These are phyloP conservation scores for Anisodus tanguticus DNA, from an alignment of 257 asterid species.

Conservation along the genomic window DNA sequence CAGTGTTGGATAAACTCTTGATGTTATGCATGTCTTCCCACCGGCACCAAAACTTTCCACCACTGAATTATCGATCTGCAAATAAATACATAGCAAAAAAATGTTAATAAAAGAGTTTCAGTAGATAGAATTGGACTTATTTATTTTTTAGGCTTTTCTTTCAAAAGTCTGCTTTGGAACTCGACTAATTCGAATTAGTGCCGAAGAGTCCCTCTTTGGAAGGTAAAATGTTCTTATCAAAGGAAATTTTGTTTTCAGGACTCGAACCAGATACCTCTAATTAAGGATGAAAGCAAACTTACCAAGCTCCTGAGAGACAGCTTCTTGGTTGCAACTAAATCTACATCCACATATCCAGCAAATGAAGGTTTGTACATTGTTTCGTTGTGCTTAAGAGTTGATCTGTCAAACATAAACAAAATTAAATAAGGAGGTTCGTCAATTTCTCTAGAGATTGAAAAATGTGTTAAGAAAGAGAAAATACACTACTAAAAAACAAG, in stretches of 20 bases:
- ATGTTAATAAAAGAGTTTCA: background rate
- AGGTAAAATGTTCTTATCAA: no score
- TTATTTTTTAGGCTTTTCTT: background rate
- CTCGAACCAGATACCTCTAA: background rate
- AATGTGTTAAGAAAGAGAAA: background rate
- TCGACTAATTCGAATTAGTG: no score
- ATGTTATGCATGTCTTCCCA: slow-evolving; percentile 29
- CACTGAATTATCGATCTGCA: slow-evolving; percentile 40
- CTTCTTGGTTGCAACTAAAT: slow-evolving; percentile 23
- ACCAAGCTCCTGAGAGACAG: slow-evolving; percentile 29
- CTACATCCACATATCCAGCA: slow-evolving; percentile 41
- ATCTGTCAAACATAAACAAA: background rate
- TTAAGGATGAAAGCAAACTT: background rate
- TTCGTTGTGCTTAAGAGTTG: slow-evolving; percentile 24
- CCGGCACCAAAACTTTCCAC: slow-evolving; percentile 35
- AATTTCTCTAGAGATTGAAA: background rate
- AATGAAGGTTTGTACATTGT: slow-evolving; percentile 35
- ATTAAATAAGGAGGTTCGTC: background rate
- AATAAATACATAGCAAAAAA: background rate
- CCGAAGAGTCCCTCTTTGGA: no score
- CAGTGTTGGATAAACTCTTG: slow-evolving; percentile 19
- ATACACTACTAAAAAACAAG: no score
- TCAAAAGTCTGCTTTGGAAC: background rate
- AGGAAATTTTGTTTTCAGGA: no score
- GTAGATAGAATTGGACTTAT: background rate